Conservation (phyloP, 2,329 filamentous ascomycete genomes). For the Talaromyces sp. region DNA sequence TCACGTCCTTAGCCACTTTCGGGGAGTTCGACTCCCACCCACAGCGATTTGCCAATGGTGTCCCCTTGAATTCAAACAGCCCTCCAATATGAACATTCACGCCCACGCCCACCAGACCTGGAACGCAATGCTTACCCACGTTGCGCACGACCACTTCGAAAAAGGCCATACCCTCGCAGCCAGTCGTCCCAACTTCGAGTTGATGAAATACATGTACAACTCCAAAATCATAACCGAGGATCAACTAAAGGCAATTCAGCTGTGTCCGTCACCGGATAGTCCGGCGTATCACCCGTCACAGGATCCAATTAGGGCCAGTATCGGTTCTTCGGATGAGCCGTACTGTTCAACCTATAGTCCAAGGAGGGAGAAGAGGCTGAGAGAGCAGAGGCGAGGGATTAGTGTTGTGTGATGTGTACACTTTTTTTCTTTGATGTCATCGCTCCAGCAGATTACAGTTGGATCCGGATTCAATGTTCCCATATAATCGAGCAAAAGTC, state of each 20-base stretch:
- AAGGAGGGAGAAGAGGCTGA: conserved; percentile 38
- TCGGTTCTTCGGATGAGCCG: conserved; percentile 40
- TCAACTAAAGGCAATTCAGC: conserved; percentile 44
- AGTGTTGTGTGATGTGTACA: conserved; percentile 28
- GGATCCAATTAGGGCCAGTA: conserved; percentile 34
- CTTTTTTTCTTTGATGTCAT: background rate
- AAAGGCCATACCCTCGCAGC: conserved; percentile 40
- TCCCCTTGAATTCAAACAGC: conserved; percentile 24
- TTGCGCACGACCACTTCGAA: conserved; percentile 40
- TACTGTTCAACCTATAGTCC: conserved; percentile 39
- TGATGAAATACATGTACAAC: conserved; percentile 46
- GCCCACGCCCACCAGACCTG: conserved; percentile 32
- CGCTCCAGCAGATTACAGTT: background rate
- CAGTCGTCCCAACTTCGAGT: conserved; percentile 41
- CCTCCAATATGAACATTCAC: conserved; percentile 1
- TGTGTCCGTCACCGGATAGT: conserved; percentile 36
- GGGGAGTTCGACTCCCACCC: conserved; percentile 37
- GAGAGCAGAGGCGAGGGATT: conserved; percentile 32
- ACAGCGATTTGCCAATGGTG: conserved; percentile 46
- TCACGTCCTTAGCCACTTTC: conserved; percentile 46
- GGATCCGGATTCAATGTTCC: background rate
- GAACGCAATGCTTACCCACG: conserved; percentile 42
- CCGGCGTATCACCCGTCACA: conserved; percentile 37
- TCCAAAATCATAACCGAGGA: conserved; percentile 41
- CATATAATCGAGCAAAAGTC: background rate